A percentile compares a stretch with the other conserved stretches of the same genome.
Evolutionary conservation across 805 yeast genomes (phyloP).

Genomic region (Wickerhamomyces sydowiorum): DNA sequence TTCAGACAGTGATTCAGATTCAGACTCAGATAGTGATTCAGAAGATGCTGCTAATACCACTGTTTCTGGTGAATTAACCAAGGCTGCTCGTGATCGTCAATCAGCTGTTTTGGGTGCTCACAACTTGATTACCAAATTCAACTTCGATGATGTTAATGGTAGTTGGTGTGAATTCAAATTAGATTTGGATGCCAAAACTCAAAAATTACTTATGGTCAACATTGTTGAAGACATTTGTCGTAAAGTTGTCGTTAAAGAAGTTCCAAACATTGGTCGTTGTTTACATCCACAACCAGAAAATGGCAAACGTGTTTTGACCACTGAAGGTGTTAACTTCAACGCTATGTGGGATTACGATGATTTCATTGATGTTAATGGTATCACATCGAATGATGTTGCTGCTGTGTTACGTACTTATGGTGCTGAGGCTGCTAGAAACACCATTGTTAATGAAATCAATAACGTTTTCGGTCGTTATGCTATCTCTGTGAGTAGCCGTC

Average conservation of each 20-base stretch:
- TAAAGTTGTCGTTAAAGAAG: conserved; percentile 86
- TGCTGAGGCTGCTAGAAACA: conserved; percentile 98
- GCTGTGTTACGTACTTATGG: conserved; percentile 91
- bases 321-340: conserved; percentile 97
- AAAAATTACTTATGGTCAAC: conserved; percentile 95
- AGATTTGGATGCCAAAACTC: conserved; percentile 78
- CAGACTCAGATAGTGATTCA: conserved; percentile 29
- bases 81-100: conserved; percentile 78
- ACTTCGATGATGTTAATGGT: conserved; percentile 85
- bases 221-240: conserved; percentile 90
- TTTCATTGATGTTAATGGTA: conserved; percentile 83
- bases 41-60: conserved; percentile 30
- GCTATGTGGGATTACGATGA: conserved; percentile 99
- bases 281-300: conserved; percentile 69
- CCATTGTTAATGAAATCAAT: conserved; percentile 92
- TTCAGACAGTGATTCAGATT: conserved; percentile 35
- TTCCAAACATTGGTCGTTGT: conserved; percentile 89
- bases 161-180: conserved; percentile 90
- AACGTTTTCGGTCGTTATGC: conserved; percentile 96
- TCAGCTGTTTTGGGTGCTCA: conserved; percentile 71
- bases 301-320: conserved; percentile 73
- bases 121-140: conserved; percentile 68
- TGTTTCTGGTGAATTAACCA: conserved; percentile 34
- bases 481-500: conserved; percentile 86
- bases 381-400: conserved; percentile 87